Conservation (phyloP, 495 filamentous ascomycete species). For the Penicillium tannophilum region DNA sequence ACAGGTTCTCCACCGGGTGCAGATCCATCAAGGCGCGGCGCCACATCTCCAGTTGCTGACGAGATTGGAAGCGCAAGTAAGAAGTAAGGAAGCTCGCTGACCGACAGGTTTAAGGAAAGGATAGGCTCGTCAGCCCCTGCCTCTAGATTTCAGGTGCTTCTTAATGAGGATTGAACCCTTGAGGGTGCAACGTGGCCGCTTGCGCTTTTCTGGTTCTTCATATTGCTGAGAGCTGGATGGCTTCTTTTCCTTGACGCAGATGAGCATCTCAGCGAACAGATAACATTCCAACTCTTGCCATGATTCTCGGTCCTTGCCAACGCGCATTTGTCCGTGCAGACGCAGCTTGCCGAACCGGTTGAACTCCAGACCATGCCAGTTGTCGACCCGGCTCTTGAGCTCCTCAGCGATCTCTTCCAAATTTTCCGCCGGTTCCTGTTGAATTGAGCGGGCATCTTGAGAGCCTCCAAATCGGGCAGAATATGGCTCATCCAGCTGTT, state of each 20-base stretch:
- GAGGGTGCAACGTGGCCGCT: conserved; percentile 76
- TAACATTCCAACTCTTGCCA: conserved; percentile 99
- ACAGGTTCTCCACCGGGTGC: conserved; percentile 61
- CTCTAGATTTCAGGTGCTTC: conserved; percentile 95
- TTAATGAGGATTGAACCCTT: conserved; percentile 99
- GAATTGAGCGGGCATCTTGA: conserved; percentile 34
- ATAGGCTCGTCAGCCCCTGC: conserved; percentile 72
- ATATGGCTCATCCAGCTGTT: conserved; percentile 53
- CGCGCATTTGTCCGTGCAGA: conserved; percentile 85
- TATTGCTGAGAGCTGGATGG: conserved; percentile 57
- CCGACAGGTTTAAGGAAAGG: conserved; percentile 87
- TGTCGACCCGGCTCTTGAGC: conserved; percentile 83
- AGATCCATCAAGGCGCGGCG: conserved; percentile 84
- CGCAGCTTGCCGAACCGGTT: conserved; percentile 90
- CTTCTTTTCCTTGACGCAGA: conserved; percentile 98
- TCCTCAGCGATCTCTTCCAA: conserved; percentile 86
- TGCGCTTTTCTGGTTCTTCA: conserved; percentile 58
- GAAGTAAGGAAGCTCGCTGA: conserved; percentile 94
- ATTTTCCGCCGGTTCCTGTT: conserved; percentile 60
- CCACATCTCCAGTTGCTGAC: conserved; percentile 87
- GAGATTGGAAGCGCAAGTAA: conserved; percentile 88
- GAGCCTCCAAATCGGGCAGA: conserved; percentile 34
- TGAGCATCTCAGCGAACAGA: conserved; percentile 98
- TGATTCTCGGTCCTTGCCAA: conserved; percentile 94
- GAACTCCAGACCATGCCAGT: conserved; percentile 99